Base-by-base conservation (phyloP, 192 early-diverging fungal genomes). In the Mortierella hygrophila region DNA sequence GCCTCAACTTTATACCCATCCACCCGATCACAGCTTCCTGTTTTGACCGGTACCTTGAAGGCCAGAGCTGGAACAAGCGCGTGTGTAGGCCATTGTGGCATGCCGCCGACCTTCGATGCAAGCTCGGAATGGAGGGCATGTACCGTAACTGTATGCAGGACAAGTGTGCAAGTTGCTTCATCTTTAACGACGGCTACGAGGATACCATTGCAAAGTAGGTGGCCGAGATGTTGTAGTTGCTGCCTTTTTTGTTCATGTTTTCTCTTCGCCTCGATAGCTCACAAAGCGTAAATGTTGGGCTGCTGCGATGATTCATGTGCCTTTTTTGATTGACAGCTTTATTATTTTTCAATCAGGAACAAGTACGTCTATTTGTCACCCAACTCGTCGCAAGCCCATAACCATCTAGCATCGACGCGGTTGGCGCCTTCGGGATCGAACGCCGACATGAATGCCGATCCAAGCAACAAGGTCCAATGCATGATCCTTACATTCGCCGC, bases 71-170 rank as follows among this genome's bases (percentile, higher is more conserved):
- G 84, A 81, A 78, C 84, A 86, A 86, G 42, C 84, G 84, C 41
- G 35, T 86, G 40, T 80, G 78, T 32, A 41, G 84, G 42, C 84
- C 84, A n/a, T 47, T 86, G 23, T 86, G 84, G 84, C 84, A 86
- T 70, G 84, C 84, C 35, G 74, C 84, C 3, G 84, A 86, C 29
- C 75, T 86, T 72, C 78, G 79, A 13, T 86, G 84, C 55, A 86
- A 86, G 41, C 44, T 86, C 3, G 84, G 84, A 21, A 44, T 81
- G 57, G 84, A 86, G 40, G 84, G 84, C 75, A 86, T 86, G 84
- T 86, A 86, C 29, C 69, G 84, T 9, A 86, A 86, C 54, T 86
- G 84, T 54, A 81, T 81, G 84, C 84, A 86, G 79, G 84, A 86
- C 75, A 86, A 86, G 76, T 86, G 84, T 72, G 65, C 78, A 2